These are phyloP conservation scores for Xylaria nigripes DNA, from an alignment of 495 filamentous ascomycete genomes.

Conservation along the genomic window DNA sequence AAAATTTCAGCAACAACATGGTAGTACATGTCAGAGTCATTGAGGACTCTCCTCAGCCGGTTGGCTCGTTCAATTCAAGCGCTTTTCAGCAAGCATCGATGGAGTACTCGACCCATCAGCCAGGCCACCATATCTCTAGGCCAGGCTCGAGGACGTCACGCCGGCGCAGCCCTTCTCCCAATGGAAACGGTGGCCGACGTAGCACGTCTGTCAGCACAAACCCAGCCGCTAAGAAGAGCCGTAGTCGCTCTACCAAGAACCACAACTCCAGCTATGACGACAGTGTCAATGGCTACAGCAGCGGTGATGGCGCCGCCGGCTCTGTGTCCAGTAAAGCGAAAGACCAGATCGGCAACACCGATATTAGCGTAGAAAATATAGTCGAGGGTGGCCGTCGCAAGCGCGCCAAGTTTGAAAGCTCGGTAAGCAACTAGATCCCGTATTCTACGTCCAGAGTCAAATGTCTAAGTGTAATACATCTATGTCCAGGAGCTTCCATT, in stretches of 20 bases:
- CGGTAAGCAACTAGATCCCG: conserved; percentile 51
- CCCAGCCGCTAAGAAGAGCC: conserved; percentile 50
- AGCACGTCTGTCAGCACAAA: conserved; percentile 62
- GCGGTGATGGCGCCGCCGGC: conserved; percentile 67
- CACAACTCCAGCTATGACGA: conserved; percentile 64
- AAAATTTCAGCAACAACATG: conserved; percentile 87
- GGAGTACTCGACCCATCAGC: conserved; percentile 42
- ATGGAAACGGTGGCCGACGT: conserved; percentile 59
- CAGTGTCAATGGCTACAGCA: conserved; percentile 62
- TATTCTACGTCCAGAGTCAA: conserved; percentile 2
- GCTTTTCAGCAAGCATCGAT: conserved; percentile 30
- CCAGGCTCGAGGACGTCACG: conserved; percentile 59
- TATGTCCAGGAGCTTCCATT: conserved; percentile 75
- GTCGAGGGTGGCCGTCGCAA: conserved; percentile 93
- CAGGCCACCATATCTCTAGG: conserved; percentile 52
- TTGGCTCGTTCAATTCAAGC: conserved; percentile 26
- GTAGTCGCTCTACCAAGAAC: conserved; percentile 61
- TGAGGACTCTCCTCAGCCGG: conserved; percentile 52
- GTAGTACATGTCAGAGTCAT: conserved; percentile 82
- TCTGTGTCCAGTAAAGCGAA: conserved; percentile 66
- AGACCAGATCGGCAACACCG: conserved; percentile 83
- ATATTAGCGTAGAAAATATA: conserved; percentile 96
- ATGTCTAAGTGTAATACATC: conserved; percentile 14
- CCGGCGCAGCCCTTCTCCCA: conserved; percentile 79
- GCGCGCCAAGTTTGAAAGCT: conserved; percentile 94